Percentiles rank a stretch among this genome's conserved stretches.
phyloP scores from a whole-genome alignment of 768 basidiomycete species.

The Suillus subalutaceus region DNA sequence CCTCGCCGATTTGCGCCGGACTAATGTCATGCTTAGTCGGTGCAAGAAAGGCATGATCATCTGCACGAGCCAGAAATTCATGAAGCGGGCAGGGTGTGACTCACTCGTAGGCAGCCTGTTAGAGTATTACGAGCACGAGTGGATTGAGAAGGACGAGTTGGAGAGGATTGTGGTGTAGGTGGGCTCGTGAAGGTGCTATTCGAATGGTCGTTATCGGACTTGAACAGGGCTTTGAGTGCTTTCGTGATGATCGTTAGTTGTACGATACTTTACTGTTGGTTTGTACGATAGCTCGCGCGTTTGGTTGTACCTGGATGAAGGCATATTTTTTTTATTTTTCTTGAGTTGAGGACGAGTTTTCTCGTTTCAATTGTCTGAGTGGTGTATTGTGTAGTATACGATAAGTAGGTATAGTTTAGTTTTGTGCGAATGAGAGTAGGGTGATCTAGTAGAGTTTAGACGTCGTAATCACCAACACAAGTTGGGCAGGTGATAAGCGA shows the following conservation, averaged over 20 bases:
- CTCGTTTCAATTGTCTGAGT: background rate
- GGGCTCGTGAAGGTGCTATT: no score
- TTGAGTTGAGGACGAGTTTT: background rate
- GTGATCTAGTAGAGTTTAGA: background rate
- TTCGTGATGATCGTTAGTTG: background rate
- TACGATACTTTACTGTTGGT: background rate
- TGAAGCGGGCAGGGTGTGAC: conserved; percentile 52
- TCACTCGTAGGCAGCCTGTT: conserved; percentile 47
- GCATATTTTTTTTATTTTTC: background rate
- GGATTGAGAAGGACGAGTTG: conserved; percentile 40
- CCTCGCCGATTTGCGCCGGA: conserved; percentile 61
- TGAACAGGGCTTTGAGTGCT: background rate
- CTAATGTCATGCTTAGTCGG: conserved; percentile 88
- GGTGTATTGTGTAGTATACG: background rate
- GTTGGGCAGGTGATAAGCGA: background rate
- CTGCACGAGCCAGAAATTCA: conserved; percentile 61
- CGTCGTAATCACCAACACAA: background rate
- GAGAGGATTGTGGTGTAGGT: conserved; percentile 6
- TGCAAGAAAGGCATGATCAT: conserved; percentile 82
- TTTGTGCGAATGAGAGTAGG: background rate
- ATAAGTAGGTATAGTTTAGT: background rate
- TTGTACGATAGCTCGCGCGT: background rate
- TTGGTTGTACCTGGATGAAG: background rate
- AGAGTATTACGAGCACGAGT: conserved; percentile 34
- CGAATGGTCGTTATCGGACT: background rate